Evolutionary conservation across 768 basidiomycete genomes (phyloP).

Genomic region (Leccinum pellstonianum): DNA sequence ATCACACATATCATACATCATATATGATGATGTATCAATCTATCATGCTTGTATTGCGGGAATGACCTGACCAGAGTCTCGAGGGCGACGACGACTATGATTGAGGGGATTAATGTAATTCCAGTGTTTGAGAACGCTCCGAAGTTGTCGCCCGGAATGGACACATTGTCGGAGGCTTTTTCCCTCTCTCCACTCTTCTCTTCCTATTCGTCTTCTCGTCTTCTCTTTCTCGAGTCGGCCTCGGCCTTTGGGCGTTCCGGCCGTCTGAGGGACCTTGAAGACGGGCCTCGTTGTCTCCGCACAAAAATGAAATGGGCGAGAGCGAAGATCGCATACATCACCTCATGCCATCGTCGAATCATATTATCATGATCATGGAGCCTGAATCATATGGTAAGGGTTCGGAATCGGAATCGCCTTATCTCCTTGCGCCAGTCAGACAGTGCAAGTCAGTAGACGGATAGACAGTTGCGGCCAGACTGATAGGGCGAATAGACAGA

Average conservation of each 20-base stretch:
- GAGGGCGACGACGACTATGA: background rate
- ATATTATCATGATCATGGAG: background rate
- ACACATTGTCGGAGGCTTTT: slow-evolving; percentile 11
- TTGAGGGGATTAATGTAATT: background rate
- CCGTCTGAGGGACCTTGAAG: background rate
- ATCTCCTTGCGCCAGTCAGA: slow-evolving; percentile 16
- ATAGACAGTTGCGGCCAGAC: background rate
- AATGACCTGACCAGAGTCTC: background rate
- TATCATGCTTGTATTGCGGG: background rate
- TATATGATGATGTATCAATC: background rate
- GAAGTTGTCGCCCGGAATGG: slow-evolving; percentile 2
- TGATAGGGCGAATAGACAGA: background rate
- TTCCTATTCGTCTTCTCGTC: background rate
- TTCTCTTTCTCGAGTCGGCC: background rate
- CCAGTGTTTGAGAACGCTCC: background rate
- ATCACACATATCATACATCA: background rate
- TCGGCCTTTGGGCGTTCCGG: background rate
- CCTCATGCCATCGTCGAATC: background rate
- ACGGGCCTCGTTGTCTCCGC: slow-evolving; percentile 18
- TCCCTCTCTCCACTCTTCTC: background rate
- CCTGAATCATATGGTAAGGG: slow-evolving; percentile 4
- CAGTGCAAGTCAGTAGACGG: background rate
- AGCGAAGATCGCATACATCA: background rate
- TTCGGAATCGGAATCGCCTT: slow-evolving; percentile 17
- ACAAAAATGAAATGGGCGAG: background rate